These are phyloP conservation scores for Manihot esculenta DNA, from an alignment of 441 rosid genomes.

Conservation along the genomic window DNA sequence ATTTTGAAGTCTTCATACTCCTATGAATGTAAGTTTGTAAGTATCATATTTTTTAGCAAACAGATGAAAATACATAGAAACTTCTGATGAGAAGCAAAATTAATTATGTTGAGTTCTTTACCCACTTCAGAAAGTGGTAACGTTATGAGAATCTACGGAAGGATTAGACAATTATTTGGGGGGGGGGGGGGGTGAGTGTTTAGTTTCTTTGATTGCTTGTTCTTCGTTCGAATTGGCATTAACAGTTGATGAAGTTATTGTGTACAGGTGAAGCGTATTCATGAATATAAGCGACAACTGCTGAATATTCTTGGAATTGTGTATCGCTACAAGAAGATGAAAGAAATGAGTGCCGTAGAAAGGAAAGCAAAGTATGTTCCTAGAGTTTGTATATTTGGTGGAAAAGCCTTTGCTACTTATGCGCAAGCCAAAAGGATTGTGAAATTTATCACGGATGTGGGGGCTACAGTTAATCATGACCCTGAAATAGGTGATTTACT, in stretches of 20 bases:
- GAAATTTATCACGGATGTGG: constrained; percentile 92
- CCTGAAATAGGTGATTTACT: constrained; percentile 87
- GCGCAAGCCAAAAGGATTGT: constrained; percentile 97
- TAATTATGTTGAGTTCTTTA: background rate
- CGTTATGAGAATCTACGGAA: background rate
- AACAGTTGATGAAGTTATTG: constrained; percentile 1
- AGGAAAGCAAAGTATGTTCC: constrained; percentile 67
- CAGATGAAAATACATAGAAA: background rate
- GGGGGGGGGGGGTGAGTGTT: too few relatives aligned
- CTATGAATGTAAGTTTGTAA: background rate
- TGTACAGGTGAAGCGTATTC: constrained; percentile 91
- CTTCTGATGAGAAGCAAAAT: background rate
- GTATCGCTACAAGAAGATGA: constrained; percentile 93
- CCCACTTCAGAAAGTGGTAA: background rate
- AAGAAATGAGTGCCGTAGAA: constrained; percentile 74
- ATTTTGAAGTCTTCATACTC: constrained; percentile 6
- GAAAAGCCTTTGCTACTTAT: constrained; percentile 93
- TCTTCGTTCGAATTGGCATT: constrained; percentile 1
- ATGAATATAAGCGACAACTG: constrained; percentile 92
- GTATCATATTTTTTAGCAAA: background rate
- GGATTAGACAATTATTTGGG: background rate
- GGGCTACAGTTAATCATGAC: constrained; percentile 78
- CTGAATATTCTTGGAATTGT: constrained; percentile 88
- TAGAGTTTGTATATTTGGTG: constrained; percentile 96
- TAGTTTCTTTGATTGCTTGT: constrained; percentile 7